A percentile compares a stretch with the other conserved stretches of the same genome.
phyloP scores from a whole-genome alignment of 2,329 filamentous ascomycete genomes.

The Blastomyces percursus region DNA sequence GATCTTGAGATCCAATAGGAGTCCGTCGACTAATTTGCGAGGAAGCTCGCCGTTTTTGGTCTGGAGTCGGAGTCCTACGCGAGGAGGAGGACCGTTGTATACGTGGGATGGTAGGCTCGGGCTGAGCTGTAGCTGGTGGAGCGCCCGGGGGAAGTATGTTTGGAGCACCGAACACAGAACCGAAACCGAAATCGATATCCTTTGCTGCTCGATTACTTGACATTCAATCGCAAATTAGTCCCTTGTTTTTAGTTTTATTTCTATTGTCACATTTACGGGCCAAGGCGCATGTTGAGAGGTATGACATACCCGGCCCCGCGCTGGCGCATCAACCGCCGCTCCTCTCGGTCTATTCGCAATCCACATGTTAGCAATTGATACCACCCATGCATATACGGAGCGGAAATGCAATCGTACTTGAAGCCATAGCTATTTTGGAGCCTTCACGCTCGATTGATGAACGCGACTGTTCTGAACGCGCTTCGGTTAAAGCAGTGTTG shows the following conservation, averaged over 20 bases:
- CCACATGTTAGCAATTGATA: conserved; percentile 3
- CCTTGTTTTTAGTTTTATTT: not conserved
- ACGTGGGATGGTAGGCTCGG: not conserved
- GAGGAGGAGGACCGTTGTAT: conserved; percentile 1
- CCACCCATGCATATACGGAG: conserved; percentile 1
- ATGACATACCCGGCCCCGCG: conserved; percentile 45
- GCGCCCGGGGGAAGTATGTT: conserved; percentile 19
- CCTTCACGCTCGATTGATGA: conserved; percentile 20
- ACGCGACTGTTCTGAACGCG: conserved; percentile 12
- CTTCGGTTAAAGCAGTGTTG: conserved; percentile 8
- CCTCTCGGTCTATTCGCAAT: conserved; percentile 37
- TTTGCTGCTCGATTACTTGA: conserved; percentile 38
- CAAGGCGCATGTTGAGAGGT: conserved; percentile 4
- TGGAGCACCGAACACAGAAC: conserved; percentile 36
- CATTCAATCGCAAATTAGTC: conserved; percentile 7
- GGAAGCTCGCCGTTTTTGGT: conserved; percentile 11
- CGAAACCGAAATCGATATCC: conserved; percentile 37
- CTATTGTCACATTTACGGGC: not conserved
- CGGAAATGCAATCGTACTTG: conserved; percentile 24
- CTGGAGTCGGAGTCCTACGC: conserved; percentile 10
- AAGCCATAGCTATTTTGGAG: conserved; percentile 23
- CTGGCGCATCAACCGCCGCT: conserved; percentile 47
- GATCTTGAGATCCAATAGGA: conserved; percentile 9
- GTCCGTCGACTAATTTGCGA: conserved; percentile 16
- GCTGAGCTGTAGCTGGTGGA: conserved; percentile 12